Conservation (phyloP, 192 early-diverging fungal species). For the Geosiphon pyriformis region DNA sequence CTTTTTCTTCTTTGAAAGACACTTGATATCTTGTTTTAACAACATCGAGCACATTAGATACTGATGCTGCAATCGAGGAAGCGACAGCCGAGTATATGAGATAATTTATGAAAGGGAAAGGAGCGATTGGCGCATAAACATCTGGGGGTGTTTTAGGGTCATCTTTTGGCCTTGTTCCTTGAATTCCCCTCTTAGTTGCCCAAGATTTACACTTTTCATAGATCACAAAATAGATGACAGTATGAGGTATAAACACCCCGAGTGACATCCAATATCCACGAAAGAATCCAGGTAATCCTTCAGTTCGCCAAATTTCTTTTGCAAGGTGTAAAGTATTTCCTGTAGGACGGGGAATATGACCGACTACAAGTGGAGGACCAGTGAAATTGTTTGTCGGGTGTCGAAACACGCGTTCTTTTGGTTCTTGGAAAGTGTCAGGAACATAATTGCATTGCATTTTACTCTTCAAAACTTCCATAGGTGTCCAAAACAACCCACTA, state of each 20-base stretch:
- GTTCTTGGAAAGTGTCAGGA: background rate
- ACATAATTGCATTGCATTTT: slow-evolving; percentile 50
- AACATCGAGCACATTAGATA: slow-evolving; percentile 69
- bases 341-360: background rate
- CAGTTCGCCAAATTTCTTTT: slow-evolving; percentile 40
- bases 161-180: background rate
- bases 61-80: slow-evolving; percentile 47
- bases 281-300: slow-evolving; percentile 65
- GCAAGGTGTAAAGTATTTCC: slow-evolving; percentile 38
- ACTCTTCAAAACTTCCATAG: slow-evolving; percentile 83
- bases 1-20: slow-evolving; percentile 27
- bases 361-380: background rate
- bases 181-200: background rate
- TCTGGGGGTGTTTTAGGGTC: background rate
- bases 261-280: slow-evolving; percentile 68
- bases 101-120: slow-evolving; percentile 45
- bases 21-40: slow-evolving; percentile 81
- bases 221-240: slow-evolving; percentile 61
- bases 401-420: background rate
- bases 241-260: slow-evolving; percentile 72
- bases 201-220: slow-evolving; percentile 48
- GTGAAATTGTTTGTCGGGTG: background rate
- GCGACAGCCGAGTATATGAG: slow-evolving; percentile 56
- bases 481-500: slow-evolving; percentile 71
- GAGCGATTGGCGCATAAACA: no score